Percentiles rank a stretch among this genome's conserved stretches.
These are phyloP conservation scores for Heimioporus sp. DNA, from an alignment of 768 basidiomycete genomes.

Conservation along the genomic window DNA sequence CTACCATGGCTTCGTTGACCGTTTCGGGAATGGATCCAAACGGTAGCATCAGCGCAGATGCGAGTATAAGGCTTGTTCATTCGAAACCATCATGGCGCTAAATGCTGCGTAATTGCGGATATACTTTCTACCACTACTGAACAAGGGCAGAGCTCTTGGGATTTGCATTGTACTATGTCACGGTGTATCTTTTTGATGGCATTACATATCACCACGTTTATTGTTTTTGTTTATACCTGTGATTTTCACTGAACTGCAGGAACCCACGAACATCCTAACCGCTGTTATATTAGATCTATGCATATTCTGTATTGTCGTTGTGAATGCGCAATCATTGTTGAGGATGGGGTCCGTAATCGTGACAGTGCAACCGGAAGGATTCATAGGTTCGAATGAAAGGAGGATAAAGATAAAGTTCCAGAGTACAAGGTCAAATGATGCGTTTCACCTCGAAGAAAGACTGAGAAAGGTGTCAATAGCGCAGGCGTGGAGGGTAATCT, in stretches of 20 bases:
- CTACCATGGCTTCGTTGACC: slow-evolving; percentile 30
- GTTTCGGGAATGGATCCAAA: slow-evolving; percentile 42
- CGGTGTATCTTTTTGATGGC: slow-evolving; percentile 6
- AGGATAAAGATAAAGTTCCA: not conserved
- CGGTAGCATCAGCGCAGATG: slow-evolving; percentile 40
- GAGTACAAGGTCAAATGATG: slow-evolving; percentile 55
- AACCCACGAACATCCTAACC: slow-evolving; percentile 19
- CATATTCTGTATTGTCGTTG: slow-evolving; percentile 17
- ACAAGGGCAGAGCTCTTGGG: slow-evolving; percentile 8
- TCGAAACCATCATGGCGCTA: slow-evolving; percentile 60
- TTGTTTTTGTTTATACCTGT: slow-evolving; percentile 21
- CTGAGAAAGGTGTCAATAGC: slow-evolving; percentile 31
- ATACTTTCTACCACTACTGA: slow-evolving; percentile 6
- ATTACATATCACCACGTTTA: not conserved
- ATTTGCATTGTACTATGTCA: slow-evolving; percentile 15
- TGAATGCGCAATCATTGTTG: slow-evolving; percentile 13
- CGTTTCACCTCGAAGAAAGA: slow-evolving; percentile 92
- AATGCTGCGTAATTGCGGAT: slow-evolving; percentile 14
- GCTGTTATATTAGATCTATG: slow-evolving; percentile 27
- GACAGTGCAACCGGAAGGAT: not conserved
- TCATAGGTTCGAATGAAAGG: not conserved
- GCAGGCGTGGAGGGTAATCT: not conserved
- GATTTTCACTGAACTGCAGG: slow-evolving; percentile 9
- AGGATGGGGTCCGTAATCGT: not conserved
- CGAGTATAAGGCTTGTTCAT: slow-evolving; percentile 42